phyloP scores from a whole-genome alignment of 1,284 basidiomycete species.

The Entoloma clypeatum region DNA sequence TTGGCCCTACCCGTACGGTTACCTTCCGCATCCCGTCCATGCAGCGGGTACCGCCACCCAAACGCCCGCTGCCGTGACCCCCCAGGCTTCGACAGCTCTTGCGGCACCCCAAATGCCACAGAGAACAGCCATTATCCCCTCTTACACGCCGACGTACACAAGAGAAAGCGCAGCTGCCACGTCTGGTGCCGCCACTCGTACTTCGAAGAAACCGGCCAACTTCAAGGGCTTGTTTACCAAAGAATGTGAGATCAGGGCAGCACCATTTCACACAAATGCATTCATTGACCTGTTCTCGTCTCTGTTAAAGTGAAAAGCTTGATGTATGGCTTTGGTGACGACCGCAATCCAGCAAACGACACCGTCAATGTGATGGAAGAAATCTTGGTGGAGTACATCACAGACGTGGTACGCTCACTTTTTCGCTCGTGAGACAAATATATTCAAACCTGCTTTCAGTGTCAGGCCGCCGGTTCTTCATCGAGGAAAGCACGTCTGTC shows the following conservation, averaged over 20 bases:
- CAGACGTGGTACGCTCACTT: conserved; percentile 68
- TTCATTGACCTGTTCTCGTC: not conserved
- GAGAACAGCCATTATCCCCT: conserved; percentile 40
- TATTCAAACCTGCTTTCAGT: conserved; percentile 40
- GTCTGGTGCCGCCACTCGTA: conserved; percentile 38
- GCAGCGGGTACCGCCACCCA: conserved; percentile 31
- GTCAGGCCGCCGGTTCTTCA: conserved; percentile 64
- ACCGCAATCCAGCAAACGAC: conserved; percentile 81
- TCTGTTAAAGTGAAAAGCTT: conserved; percentile 66
- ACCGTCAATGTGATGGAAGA: conserved; percentile 92
- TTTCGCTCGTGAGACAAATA: conserved; percentile 2
- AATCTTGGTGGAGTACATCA: conserved; percentile 88
- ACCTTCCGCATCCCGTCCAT: conserved; percentile 41
- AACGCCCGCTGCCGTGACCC: conserved; percentile 23
- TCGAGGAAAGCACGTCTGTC: conserved; percentile 69
- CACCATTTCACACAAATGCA: not conserved
- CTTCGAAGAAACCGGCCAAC: conserved; percentile 56
- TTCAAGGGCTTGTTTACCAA: conserved; percentile 72
- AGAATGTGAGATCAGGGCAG: conserved; percentile 61
- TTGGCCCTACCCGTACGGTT: conserved; percentile 58
- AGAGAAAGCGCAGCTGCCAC: conserved; percentile 46
- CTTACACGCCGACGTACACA: conserved; percentile 54
- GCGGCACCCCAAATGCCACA: conserved; percentile 24
- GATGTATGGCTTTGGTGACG: conserved; percentile 97
- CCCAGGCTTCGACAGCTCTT: conserved; percentile 36